Evolutionary conservation across 306 rosid species (phyloP).

Genomic region (Vigna nakashimae): DNA sequence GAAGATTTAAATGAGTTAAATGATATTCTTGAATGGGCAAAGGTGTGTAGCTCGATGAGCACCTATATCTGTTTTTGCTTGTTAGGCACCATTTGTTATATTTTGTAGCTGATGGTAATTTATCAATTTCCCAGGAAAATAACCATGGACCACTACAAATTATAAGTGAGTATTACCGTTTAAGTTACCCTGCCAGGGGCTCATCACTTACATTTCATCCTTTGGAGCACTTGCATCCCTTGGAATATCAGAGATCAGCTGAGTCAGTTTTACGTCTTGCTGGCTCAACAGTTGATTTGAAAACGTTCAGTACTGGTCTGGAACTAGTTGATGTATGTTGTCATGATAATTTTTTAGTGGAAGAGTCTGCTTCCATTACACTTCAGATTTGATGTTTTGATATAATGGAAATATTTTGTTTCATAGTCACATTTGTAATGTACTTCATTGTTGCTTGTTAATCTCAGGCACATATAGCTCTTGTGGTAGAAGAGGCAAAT

Average conservation of each 20-base stretch:
- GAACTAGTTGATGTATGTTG: slow-evolving; percentile 74
- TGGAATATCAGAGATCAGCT: slow-evolving; percentile 59
- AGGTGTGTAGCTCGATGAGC: slow-evolving; percentile 62
- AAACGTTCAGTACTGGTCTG: slow-evolving; percentile 63
- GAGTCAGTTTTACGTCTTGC: slow-evolving; percentile 53
- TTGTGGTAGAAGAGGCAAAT: slow-evolving; percentile 84
- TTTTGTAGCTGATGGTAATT: slow-evolving; percentile 37
- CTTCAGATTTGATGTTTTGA: slow-evolving; percentile 30
- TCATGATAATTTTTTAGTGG: slow-evolving; percentile 12
- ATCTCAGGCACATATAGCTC: slow-evolving; percentile 78
- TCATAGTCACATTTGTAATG: slow-evolving; percentile 6
- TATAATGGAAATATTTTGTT: slow-evolving; percentile 28
- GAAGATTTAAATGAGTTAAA: slow-evolving; percentile 82
- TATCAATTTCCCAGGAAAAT: slow-evolving; percentile 64
- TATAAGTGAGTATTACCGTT: slow-evolving; percentile 71
- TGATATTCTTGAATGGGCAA: slow-evolving; percentile 95
- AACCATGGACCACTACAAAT: slow-evolving; percentile 80
- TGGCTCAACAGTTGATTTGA: slow-evolving; percentile 70
- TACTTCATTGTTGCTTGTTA: slow-evolving; percentile 47
- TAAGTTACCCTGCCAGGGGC: slow-evolving; percentile 71
- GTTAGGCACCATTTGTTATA: slow-evolving; percentile 22
- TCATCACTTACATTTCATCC: slow-evolving; percentile 76
- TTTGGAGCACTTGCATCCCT: slow-evolving; percentile 59
- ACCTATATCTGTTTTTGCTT: slow-evolving; percentile 19
- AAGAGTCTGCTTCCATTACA: slow-evolving; percentile 24